A percentile compares a stretch with the other conserved stretches of the same genome.
phyloP scores from a whole-genome alignment of 345 rosid species.

The Eucalyptus victrix region DNA sequence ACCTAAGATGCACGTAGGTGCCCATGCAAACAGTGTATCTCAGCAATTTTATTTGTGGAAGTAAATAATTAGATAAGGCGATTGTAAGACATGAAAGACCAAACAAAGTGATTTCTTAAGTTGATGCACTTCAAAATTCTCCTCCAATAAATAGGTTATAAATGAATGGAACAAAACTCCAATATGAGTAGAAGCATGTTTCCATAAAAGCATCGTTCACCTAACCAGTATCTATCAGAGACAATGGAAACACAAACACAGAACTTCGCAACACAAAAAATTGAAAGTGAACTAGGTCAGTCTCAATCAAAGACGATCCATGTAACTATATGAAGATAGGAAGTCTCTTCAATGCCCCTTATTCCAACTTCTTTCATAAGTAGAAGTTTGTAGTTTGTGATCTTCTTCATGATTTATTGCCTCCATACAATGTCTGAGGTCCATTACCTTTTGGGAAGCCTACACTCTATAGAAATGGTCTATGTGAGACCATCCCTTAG shows the following conservation, averaged over 20 bases:
- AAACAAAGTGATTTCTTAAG: background rate
- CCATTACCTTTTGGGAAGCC: too few species aligned
- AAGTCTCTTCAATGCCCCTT: too few species aligned
- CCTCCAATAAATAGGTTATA: background rate
- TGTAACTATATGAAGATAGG: too few species aligned
- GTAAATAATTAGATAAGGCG: background rate
- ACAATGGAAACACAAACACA: background rate
- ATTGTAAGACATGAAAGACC: background rate
- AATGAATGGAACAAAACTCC: background rate
- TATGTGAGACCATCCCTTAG: background rate
- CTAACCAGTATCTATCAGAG: background rate
- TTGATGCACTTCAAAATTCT: background rate
- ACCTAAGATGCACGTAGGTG: background rate
- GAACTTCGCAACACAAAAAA: background rate
- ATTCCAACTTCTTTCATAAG: too few species aligned
- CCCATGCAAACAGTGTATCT: background rate
- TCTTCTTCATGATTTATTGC: too few species aligned
- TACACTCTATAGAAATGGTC: background rate
- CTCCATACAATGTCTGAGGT: too few species aligned
- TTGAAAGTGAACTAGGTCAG: background rate
- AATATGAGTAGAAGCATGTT: background rate
- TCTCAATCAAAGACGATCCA: too few species aligned
- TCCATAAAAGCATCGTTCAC: background rate
- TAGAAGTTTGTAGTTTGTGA: too few species aligned
- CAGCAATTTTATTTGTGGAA: background rate